Evolutionary conservation across 805 yeast species (phyloP), one percentile per base, ranked within the genome.

Genomic region (Myxozyma sirexii): DNA sequence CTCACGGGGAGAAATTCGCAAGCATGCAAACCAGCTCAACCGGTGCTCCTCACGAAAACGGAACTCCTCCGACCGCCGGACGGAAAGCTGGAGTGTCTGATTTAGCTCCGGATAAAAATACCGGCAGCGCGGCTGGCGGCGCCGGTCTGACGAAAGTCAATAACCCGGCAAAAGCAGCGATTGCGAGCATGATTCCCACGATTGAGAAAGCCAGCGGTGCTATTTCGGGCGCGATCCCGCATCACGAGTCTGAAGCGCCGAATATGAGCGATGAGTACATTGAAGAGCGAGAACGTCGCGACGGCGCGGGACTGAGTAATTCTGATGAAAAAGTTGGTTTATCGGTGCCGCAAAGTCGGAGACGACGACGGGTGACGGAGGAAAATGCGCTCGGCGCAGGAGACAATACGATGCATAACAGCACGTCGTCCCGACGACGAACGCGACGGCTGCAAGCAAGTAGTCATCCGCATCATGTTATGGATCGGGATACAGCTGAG

Each of bases 401-500:
- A 5, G 41, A 37, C 15, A 31, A n/a, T 19, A 19, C 46, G 26
- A 39, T 21, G 23, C 31, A 29, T 24, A 21, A 21, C 13, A 29
- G 35, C 23, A 33, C 31, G n/a, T 10, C 38, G 76, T 2, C 77
- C 76, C 52, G 70, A 75, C 2, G 70, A 74, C 1, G 68, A 79
- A 59, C 73, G 76, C 52, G 75, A 71, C 58, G 61, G 55, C 45
- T 49, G 62, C 24, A 71, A 15, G 23, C 13, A 12, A 37, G 24
- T 72, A 4, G 77, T 78, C 19, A 54, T 19, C 19, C 82, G 3
- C 49, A 43, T 27, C 77, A 81, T 48, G 82, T 88, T 1, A 84
- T 80, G 65, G 96, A 88, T 61, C 81, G 87, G 56, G 85, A 82
- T 45, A 84, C 94, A 0, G 96, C 97, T 0, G 91, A 86, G 65